These are phyloP conservation scores for Phytopythium chamaehyphon DNA, from an alignment of 352 stramenopile genomes.

Conservation along the genomic window DNA sequence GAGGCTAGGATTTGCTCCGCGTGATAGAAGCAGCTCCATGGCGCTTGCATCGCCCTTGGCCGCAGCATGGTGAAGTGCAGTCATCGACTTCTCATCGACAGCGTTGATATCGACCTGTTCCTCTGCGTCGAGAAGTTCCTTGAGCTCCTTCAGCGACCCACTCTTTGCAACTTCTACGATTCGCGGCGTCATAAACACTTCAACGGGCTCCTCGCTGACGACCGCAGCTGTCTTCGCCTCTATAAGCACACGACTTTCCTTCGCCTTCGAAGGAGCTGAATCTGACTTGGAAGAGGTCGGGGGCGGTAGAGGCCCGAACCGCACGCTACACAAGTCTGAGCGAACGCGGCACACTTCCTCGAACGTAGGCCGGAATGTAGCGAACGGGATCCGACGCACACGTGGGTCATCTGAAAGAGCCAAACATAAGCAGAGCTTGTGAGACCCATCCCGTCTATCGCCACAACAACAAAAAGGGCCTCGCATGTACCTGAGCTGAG, in stretches of 20 bases:
- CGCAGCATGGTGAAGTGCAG: constrained; percentile 68
- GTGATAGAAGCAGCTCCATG: constrained; percentile 74
- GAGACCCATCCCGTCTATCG: too few species aligned
- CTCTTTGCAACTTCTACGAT: constrained; percentile 40
- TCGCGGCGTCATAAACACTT: constrained; percentile 16
- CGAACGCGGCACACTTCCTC: constrained; percentile 80
- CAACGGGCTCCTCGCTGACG: constrained; percentile 9
- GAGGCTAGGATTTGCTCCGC: constrained; percentile 79
- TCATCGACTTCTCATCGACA: constrained; percentile 65
- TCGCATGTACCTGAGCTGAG: constrained; percentile 32
- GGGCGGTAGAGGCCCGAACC: constrained; percentile 49
- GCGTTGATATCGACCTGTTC: constrained; percentile 41
- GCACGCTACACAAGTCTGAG: constrained; percentile 61
- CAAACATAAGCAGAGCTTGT: too few species aligned
- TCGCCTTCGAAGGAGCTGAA: constrained; percentile 2
- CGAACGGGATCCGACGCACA: constrained; percentile 77
- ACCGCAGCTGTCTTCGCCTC: constrained; percentile 1
- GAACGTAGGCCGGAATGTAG: constrained; percentile 82
- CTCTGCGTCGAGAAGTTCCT: constrained; percentile 27
- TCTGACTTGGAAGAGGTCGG: constrained; percentile 5
- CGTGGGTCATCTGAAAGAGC: constrained; percentile 40
- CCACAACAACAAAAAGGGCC: background rate
- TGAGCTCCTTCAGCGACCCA: constrained; percentile 29
- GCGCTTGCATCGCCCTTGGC: constrained; percentile 38
- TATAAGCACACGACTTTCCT: constrained; percentile 3